Conservation (phyloP, 164 flowering plant genomes). For the Hamamelis virginiana region DNA sequence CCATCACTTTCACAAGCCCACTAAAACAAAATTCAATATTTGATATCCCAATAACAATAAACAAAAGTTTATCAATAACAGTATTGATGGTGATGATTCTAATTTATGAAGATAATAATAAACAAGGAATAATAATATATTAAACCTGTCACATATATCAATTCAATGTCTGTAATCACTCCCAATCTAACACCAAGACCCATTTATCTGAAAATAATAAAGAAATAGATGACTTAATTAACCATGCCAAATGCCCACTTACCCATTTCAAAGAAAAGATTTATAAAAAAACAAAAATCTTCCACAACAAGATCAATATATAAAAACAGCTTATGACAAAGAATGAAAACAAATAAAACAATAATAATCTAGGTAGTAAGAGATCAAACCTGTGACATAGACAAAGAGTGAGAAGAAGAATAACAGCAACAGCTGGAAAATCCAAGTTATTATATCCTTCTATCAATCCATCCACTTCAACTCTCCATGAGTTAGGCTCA, state of each 20-base stretch:
- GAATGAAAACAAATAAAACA: background rate
- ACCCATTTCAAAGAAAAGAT: conserved; percentile 9
- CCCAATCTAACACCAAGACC: background rate
- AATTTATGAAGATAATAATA: background rate
- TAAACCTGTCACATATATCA: background rate
- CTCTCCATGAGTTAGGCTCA: conserved; percentile 57
- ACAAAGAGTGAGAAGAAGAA: conserved; percentile 68
- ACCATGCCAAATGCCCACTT: conserved; percentile 12
- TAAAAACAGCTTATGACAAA: conserved; percentile 4
- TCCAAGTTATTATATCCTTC: conserved; percentile 65
- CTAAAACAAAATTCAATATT: background rate
- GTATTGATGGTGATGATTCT: background rate
- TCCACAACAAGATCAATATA: background rate
- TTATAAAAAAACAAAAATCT: background rate
- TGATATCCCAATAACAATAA: conserved; percentile 1
- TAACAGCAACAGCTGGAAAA: conserved; percentile 68
- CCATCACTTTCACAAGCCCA: conserved; percentile 17
- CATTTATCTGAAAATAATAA: background rate
- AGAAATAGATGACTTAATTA: background rate
- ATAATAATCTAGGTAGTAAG: conserved; percentile 9
- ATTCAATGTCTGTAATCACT: background rate
- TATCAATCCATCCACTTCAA: conserved; percentile 49
- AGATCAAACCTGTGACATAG: conserved; percentile 56
- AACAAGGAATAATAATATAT: background rate
- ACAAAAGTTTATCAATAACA: background rate